Evolutionary conservation across 2,329 filamentous ascomycete species (phyloP).

Genomic region (Graphilbum ipis-grandicollis): DNA sequence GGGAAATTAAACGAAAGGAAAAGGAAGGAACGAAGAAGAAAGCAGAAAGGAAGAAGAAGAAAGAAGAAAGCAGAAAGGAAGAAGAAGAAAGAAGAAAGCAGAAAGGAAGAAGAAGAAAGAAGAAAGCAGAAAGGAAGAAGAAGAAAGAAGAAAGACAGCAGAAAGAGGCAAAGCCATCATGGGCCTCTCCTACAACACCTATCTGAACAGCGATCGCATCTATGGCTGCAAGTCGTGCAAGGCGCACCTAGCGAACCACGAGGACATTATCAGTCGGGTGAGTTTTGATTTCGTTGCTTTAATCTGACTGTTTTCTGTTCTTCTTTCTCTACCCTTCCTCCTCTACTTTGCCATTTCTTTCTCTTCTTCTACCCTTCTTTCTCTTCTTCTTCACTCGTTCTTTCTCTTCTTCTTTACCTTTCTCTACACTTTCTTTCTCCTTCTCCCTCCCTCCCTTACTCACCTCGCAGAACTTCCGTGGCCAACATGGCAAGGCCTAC

Average conservation of each 20-base stretch:
- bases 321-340: neutral
- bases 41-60: too few species aligned
- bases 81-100: too few species aligned
- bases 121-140: too few species aligned
- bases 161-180: too few species aligned
- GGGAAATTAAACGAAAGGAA: too few species aligned
- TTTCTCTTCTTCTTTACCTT: neutral
- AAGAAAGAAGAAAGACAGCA: too few species aligned
- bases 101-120: too few species aligned
- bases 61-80: too few species aligned
- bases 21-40: too few species aligned
- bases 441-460: neutral
- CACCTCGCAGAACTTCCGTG: conserved; percentile 69
- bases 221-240: conserved; percentile 93
- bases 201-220: conserved; percentile 71
- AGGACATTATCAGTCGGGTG: conserved; percentile 90
- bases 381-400: conserved; percentile 1
- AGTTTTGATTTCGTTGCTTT: conserved; percentile 14
- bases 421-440: neutral
- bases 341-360: conserved; percentile 1
- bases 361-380: too few species aligned
- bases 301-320: conserved; percentile 3
- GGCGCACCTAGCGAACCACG: conserved; percentile 84
- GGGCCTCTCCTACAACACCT: conserved; percentile 84
- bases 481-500: conserved; percentile 95